phyloP scores from a whole-genome alignment of 495 filamentous ascomycete genomes.

The Tricharina praecox region DNA sequence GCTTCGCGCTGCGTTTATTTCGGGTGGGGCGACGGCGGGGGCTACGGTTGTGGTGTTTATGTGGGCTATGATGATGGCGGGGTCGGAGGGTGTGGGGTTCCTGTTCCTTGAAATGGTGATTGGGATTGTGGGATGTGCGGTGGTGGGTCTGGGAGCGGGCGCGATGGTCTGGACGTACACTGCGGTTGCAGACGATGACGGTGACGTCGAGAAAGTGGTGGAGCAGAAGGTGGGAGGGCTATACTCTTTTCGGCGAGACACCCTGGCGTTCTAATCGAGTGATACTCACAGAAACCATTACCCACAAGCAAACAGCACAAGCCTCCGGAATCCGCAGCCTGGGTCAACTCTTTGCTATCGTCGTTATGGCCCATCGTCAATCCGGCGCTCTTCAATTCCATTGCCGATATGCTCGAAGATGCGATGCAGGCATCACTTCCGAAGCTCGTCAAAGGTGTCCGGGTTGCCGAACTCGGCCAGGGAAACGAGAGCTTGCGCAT shows the following conservation, averaged over 20 bases:
- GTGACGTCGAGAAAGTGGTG: background rate
- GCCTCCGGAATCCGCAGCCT: constrained; percentile 43
- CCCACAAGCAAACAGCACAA: constrained; percentile 8
- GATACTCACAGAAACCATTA: background rate
- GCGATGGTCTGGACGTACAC: background rate
- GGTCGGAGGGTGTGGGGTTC: background rate
- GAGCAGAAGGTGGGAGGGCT: background rate
- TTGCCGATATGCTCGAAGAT: constrained; percentile 51
- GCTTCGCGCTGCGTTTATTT: background rate
- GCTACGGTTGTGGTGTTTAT: background rate
- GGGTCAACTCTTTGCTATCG: constrained; percentile 47
- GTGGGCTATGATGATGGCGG: background rate
- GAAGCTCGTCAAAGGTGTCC: constrained; percentile 47
- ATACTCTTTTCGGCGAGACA: background rate
- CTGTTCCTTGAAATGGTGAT: background rate
- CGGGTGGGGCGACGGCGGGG: background rate
- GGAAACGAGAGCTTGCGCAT: constrained; percentile 48
- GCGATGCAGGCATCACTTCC: constrained; percentile 55
- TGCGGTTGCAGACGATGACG: background rate
- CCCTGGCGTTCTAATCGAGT: no score
- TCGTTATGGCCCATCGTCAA: constrained; percentile 55
- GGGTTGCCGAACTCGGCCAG: constrained; percentile 52
- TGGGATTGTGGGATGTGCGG: constrained; percentile 1
- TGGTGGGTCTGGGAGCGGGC: background rate
- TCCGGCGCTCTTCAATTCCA: constrained; percentile 46